A percentile compares a stretch with the other conserved stretches of the same genome.
Conservation (phyloP, 495 filamentous ascomycete species). For the Niebla homalea region DNA sequence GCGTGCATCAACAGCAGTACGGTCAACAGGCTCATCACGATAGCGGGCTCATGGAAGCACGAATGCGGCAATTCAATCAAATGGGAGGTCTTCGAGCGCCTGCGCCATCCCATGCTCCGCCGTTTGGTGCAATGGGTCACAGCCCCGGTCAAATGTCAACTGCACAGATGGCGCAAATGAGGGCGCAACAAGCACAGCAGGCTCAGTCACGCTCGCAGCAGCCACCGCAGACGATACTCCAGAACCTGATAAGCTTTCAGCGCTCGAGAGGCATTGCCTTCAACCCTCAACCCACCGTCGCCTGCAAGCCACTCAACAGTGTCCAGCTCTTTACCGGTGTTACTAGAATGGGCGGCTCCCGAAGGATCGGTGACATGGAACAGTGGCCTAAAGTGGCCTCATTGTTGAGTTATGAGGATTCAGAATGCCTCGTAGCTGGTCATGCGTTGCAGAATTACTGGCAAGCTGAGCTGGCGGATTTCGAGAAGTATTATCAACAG, state of each 20-base stretch:
- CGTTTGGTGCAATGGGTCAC: slow-evolving; percentile 34
- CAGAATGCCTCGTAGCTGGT: slow-evolving; percentile 50
- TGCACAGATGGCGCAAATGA: slow-evolving; percentile 34
- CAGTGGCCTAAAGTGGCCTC: slow-evolving; percentile 61
- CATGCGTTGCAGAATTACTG: slow-evolving; percentile 60
- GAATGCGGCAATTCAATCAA: slow-evolving; percentile 42
- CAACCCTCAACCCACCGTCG: slow-evolving; percentile 54
- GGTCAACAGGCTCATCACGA: slow-evolving; percentile 33
- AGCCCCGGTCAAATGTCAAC: slow-evolving; percentile 14
- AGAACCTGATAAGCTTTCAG: slow-evolving; percentile 61
- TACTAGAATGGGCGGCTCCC: slow-evolving; percentile 65
- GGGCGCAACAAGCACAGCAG: slow-evolving; percentile 48
- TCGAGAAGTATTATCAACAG: slow-evolving; percentile 63
- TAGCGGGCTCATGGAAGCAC: slow-evolving; percentile 22
- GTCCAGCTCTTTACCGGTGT: slow-evolving; percentile 64
- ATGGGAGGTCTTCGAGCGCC: slow-evolving; percentile 36
- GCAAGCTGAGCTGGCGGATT: slow-evolving; percentile 56
- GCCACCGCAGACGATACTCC: slow-evolving; percentile 56
- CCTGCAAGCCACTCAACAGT: slow-evolving; percentile 55
- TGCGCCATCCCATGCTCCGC: slow-evolving; percentile 20
- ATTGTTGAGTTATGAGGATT: slow-evolving; percentile 48
- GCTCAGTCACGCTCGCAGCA: slow-evolving; percentile 43
- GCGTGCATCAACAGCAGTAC: slow-evolving; percentile 20
- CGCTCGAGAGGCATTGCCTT: slow-evolving; percentile 51
- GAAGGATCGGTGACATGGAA: slow-evolving; percentile 50